Evolutionary conservation across 2,329 filamentous ascomycete genomes (phyloP), one percentile per base, ranked within the genome.

Genomic region (Grosmannia huntii): DNA sequence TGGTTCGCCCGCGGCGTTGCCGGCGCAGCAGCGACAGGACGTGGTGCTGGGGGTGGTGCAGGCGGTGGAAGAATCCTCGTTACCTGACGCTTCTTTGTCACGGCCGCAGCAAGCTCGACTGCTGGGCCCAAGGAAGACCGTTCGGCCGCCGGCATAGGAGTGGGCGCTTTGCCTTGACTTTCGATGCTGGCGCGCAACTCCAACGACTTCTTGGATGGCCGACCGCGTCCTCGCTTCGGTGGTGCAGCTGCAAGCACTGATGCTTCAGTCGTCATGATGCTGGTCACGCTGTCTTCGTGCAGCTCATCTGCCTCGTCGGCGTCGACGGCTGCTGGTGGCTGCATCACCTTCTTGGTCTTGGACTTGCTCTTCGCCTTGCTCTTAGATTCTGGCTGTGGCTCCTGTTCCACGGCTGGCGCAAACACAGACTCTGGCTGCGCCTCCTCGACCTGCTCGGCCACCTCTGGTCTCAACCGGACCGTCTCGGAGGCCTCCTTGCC

Each of bases 1-100:
- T 66, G 62, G 44, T 71, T 58, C 14, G 60, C 64, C 23, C 68
- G 68, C 3, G 78, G 77, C 0, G 79, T 79, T 3, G 75, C 66
- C 2, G 69, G 67, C 5, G 68, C 66, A 4, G 61, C 60, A 19
- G 62, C 2, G 11, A 31, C 5, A 27, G 54, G 54, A 10, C 21
- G 46, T 5, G 28, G 55, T 5, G 31, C n/a, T 21, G 23, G 9
- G 1, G 52, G 31, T 5, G 52, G 52, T 12, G 38, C 31, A 36
- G 51, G 16, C 9, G 57, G 57, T 14, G 46, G 58, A n/a, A n/a
- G 33, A 28, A 36, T 58, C 11, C 27, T 46, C 1, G 50, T 49
- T 23, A 60, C 23, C n/a, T 23, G 23, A 19, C 38, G 57, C 28
- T 48, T 59, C 48, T 52, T 44, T 21, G 50, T 12, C n/a, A 19